Conservation (phyloP, 805 yeast species). For the Myxozyma nipponensis region DNA sequence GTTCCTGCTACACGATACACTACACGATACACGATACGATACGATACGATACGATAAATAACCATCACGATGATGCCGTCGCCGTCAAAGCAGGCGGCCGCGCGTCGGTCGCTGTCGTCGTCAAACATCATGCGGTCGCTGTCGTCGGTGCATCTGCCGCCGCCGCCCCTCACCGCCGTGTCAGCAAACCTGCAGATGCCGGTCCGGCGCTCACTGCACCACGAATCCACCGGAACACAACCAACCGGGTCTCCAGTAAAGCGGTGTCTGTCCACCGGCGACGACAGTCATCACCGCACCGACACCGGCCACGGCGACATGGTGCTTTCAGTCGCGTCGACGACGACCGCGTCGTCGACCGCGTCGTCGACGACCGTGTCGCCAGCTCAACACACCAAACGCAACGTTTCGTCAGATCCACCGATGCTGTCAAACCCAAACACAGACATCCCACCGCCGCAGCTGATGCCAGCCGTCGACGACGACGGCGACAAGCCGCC, state of each 20-base stretch:
- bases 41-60: no score
- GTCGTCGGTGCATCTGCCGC: slow-evolving; percentile 28
- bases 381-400: slow-evolving; percentile 17
- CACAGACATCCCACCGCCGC: slow-evolving; percentile 38
- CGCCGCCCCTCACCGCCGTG: slow-evolving; percentile 25
- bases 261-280: slow-evolving; percentile 2
- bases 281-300: slow-evolving; percentile 3
- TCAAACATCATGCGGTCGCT: slow-evolving; percentile 26
- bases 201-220: slow-evolving; percentile 1
- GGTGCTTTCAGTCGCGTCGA: background rate
- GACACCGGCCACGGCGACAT: slow-evolving; percentile 6
- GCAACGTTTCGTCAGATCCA: slow-evolving; percentile 5
- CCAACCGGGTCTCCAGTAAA: slow-evolving; percentile 1
- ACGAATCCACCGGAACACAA: background rate
- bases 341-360: slow-evolving; percentile 3
- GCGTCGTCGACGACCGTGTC: slow-evolving; percentile 6
- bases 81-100: slow-evolving; percentile 23
- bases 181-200: slow-evolving; percentile 14
- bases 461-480: slow-evolving; percentile 42
- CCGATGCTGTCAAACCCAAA: slow-evolving; percentile 5
- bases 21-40: no score
- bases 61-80: no score
- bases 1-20: no score
- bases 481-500: slow-evolving; percentile 80
- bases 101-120: slow-evolving; percentile 12